Base-by-base conservation (phyloP, 768 basidiomycete species). In the Paxillus ammoniavirescens region DNA sequence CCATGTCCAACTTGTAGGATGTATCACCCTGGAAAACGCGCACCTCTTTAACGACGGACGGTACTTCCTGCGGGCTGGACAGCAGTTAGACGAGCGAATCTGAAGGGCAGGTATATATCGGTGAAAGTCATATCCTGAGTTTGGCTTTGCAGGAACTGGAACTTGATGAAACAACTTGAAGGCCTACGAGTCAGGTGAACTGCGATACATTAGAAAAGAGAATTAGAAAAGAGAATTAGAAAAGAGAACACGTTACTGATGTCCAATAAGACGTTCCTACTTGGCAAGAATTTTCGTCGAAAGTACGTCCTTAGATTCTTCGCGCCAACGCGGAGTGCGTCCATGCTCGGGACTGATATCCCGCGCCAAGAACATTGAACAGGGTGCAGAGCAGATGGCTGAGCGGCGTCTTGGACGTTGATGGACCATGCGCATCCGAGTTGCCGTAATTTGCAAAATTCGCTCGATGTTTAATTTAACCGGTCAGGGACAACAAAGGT, bases 41-140 rank as follows among this genome's bases (percentile, higher is more conserved):
- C 84, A 77, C 56, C 77, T 97, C 46, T 98, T 96, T 73, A 98
- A 95, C 2, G 96, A 99, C 74, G 97, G 96, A 3, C 75, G 96
- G 42, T 99, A 99, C 65, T 96, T 90, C 65, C 73, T 98, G 31
- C 96, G 98, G 72, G 97, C 97, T 0, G 83, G 80, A 55, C 82
- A 93, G 57, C 92, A 99, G 71, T 74, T 99, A 59, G 93, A 95
- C 68, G 56, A 79, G 92, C 90, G 60, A 67, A 83, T 61, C 6
- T 41, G 14, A 28, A 35, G 8, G 13, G 2, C n/a, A n/a, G n/a
- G 21, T 2, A 41, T 40, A 5, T 30, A 10, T 21, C 42, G 12
- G 10, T 18, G 5, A 26, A 15, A 6, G 46, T n/a, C 28, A 8
- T 30, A 8, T 47, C 44, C 43, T 61, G 23, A 68, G 4, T 21